These are phyloP conservation scores for Aspergillus sp. DNA, from an alignment of 2,329 filamentous ascomycete genomes.

Conservation along the genomic window DNA sequence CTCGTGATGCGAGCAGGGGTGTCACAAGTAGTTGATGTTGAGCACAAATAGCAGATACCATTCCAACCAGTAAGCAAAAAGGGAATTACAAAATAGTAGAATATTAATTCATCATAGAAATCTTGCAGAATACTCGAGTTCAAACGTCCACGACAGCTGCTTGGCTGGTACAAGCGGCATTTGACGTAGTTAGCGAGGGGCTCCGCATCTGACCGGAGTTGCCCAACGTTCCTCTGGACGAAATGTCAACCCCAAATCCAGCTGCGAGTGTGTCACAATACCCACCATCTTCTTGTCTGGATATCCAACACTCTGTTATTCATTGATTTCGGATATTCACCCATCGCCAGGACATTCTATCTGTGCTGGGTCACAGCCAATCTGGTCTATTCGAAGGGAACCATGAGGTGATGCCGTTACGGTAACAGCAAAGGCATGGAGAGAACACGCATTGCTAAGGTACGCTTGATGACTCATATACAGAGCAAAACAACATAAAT, in stretches of 20 bases:
- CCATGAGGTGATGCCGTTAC: conserved; percentile 28
- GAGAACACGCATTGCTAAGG: conserved; percentile 42
- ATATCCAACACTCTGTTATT: not conserved
- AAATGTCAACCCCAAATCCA: too few species aligned
- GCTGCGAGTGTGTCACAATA: too few species aligned
- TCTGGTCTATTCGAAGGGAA: conserved; percentile 1
- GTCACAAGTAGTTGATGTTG: too few species aligned
- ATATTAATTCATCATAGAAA: too few species aligned
- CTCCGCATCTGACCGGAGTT: conserved; percentile 16
- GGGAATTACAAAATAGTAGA: too few species aligned
- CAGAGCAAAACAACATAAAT: not conserved
- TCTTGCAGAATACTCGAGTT: too few species aligned
- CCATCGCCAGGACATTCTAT: not conserved
- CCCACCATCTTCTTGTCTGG: too few species aligned
- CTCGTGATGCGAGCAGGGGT: too few species aligned
- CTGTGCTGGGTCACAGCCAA: conserved; percentile 3
- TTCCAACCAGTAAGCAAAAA: too few species aligned
- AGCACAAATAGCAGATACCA: too few species aligned
- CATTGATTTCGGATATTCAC: not conserved
- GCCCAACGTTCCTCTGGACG: not conserved
- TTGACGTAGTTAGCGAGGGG: conserved; percentile 14
- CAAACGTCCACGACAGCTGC: too few species aligned
- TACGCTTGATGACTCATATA: conserved; percentile 9
- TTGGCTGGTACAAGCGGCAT: not conserved
- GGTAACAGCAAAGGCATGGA: conserved; percentile 37